Percentiles rank a stretch among this genome's conserved stretches.
These are phyloP conservation scores for Colletotrichum sp. DNA, from an alignment of 2,329 filamentous ascomycete species.

Conservation along the genomic window DNA sequence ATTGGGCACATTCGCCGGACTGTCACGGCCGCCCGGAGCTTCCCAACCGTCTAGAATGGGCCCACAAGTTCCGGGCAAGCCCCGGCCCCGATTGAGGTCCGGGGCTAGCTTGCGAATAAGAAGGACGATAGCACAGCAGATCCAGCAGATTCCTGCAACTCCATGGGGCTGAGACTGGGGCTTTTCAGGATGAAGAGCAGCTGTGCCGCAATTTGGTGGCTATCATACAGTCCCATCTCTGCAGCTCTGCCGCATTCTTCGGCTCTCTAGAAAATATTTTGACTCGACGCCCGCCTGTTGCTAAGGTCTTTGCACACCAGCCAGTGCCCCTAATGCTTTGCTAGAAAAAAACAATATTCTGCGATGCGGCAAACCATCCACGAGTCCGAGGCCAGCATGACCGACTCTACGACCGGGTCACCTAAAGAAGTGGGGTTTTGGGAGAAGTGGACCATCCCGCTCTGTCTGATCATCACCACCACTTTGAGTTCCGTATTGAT, in stretches of 20 bases:
- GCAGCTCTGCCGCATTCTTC: background rate
- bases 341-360: background rate
- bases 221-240: background rate
- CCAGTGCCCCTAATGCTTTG: background rate
- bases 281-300: background rate
- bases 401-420: background rate
- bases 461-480: background rate
- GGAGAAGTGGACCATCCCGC: background rate
- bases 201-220: background rate
- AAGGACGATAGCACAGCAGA: background rate
- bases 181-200: background rate
- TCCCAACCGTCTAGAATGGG: background rate
- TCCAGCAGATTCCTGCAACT: background rate
- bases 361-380: background rate
- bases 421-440: background rate
- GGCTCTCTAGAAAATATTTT: background rate
- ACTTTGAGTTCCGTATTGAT: slow-evolving; percentile 1
- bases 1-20: background rate
- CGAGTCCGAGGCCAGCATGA: background rate
- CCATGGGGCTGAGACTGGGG: background rate
- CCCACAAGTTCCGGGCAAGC: background rate
- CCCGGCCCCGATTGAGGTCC: background rate
- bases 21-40: background rate
- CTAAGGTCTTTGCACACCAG: background rate
- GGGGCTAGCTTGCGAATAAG: background rate